Evolutionary conservation across 2,329 filamentous ascomycete genomes (phyloP), one percentile per base, ranked within the genome.

Genomic region (Pseudonectria buxi): DNA sequence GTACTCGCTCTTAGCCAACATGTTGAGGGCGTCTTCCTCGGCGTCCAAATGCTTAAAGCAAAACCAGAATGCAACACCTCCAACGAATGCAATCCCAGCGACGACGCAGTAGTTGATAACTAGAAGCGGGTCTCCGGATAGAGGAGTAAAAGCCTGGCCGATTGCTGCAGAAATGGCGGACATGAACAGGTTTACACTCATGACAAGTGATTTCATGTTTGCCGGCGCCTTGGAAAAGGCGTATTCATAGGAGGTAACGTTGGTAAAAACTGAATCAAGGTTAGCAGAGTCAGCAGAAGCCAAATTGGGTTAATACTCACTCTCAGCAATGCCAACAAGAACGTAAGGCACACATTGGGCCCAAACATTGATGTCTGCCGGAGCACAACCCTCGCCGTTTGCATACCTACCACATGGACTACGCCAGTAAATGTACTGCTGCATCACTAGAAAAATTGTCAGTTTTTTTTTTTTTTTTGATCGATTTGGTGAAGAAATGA

Each of bases 201-300:
- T 71, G 49, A 89, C 81, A n/a, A 88, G 69, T 2, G 79, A 83
- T 46, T 82, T 80, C 84, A 89, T 89, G 65, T 86, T 87, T 52
- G 74, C 76, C 16, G 84, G 84, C 0, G 83, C 82, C 61, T 86
- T 86, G 56, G 79, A 81, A 65, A 79, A 88, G 24, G 84, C 84
- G 45, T 86, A 86, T 56, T 87, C 83, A 45, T 83, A 76, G 2
- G 78, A 78, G 12, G 71, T 72, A 39, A 74, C 69, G 50, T 72
- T 72, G 44, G 70, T 65, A 46, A 74, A 67, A 35, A 74, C n/a
- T n/a, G n/a, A n/a, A n/a, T n/a, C n/a, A n/a, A n/a, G n/a, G n/a
- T n/a, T n/a, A n/a, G n/a, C n/a, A n/a, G n/a, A n/a, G n/a, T n/a
- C n/a, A n/a, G n/a, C n/a, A n/a, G n/a, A n/a, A n/a, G n/a, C n/a